phyloP scores from a whole-genome alignment of 192 early-diverging fungal species.

The Dimargaris verticillata region DNA sequence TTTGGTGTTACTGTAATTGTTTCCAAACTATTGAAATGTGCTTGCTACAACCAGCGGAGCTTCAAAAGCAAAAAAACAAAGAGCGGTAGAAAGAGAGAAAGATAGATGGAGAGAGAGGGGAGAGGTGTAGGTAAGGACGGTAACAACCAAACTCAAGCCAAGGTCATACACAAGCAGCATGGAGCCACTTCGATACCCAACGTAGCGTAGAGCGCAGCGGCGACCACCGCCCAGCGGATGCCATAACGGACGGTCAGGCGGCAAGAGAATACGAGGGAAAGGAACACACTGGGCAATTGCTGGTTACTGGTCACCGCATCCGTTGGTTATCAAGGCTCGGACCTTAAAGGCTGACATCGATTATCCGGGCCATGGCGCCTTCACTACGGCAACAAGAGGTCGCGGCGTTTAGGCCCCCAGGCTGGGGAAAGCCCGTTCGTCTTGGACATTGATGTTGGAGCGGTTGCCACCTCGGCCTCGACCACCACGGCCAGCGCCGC shows the following conservation, averaged over 20 bases:
- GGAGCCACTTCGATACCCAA: neutral
- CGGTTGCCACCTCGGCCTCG: constrained; percentile 19
- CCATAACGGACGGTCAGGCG: too few relatives aligned
- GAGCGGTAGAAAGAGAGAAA: neutral
- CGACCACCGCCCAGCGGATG: too few relatives aligned
- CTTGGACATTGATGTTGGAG: constrained; percentile 41
- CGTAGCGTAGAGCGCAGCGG: too few relatives aligned
- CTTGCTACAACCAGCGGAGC: neutral
- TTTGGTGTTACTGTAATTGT: too few relatives aligned
- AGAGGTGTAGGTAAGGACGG: neutral
- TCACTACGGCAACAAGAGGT: too few relatives aligned
- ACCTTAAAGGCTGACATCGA: too few relatives aligned
- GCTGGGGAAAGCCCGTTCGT: constrained; percentile 55
- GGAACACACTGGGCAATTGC: too few relatives aligned
- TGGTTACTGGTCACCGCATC: too few relatives aligned
- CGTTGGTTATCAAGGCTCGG: too few relatives aligned
- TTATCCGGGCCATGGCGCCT: too few relatives aligned
- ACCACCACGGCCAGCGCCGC: constrained; percentile 27
- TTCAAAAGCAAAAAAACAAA: neutral
- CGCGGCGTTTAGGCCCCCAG: constrained; percentile 19
- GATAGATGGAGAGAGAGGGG: neutral
- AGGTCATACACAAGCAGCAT: neutral
- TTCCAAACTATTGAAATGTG: neutral
- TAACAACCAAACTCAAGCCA: neutral
- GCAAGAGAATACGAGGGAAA: too few relatives aligned